Evolutionary conservation across 2,329 filamentous ascomycete species (phyloP).

Genomic region (Macrophomina pseudophaseolina): DNA sequence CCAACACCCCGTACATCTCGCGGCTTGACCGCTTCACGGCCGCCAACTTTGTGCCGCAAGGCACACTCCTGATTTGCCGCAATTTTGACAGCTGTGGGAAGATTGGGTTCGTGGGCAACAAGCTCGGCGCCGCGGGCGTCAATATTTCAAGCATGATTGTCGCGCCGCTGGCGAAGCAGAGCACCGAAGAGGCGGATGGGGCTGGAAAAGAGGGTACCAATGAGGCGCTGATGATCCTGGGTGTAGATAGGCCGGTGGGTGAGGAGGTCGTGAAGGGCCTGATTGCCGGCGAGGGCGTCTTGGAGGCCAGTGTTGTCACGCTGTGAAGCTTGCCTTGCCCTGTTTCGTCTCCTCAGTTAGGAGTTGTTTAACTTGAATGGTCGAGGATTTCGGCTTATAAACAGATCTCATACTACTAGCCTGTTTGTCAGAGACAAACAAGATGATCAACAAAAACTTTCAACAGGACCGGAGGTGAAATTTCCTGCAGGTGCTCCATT

Average conservation of each 20-base stretch:
- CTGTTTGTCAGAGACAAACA: too few species aligned
- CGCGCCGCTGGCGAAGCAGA: conserved; percentile 55
- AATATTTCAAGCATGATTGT: conserved; percentile 86
- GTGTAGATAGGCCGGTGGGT: conserved; percentile 69
- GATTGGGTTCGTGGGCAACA: conserved; percentile 77
- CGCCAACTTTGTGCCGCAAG: conserved; percentile 70
- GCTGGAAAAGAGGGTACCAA: background rate
- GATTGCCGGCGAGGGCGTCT: conserved; percentile 54
- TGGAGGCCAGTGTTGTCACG: conserved; percentile 59
- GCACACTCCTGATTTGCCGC: conserved; percentile 76
- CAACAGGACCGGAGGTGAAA: too few species aligned
- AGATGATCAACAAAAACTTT: too few species aligned
- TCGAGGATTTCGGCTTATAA: too few species aligned
- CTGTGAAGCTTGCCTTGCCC: conserved; percentile 37
- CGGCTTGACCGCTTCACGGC: conserved; percentile 75
- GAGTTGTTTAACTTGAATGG: background rate
- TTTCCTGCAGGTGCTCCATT: too few species aligned
- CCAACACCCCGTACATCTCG: conserved; percentile 70
- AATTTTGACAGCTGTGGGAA: conserved; percentile 84
- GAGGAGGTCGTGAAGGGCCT: conserved; percentile 59
- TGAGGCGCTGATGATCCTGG: conserved; percentile 83
- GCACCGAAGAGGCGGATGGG: conserved; percentile 36
- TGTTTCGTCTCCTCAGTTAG: background rate
- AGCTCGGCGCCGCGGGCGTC: conserved; percentile 71
- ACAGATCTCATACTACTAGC: too few species aligned